Conservation (phyloP, 805 yeast species). For the Metschnikowia shivogae region DNA sequence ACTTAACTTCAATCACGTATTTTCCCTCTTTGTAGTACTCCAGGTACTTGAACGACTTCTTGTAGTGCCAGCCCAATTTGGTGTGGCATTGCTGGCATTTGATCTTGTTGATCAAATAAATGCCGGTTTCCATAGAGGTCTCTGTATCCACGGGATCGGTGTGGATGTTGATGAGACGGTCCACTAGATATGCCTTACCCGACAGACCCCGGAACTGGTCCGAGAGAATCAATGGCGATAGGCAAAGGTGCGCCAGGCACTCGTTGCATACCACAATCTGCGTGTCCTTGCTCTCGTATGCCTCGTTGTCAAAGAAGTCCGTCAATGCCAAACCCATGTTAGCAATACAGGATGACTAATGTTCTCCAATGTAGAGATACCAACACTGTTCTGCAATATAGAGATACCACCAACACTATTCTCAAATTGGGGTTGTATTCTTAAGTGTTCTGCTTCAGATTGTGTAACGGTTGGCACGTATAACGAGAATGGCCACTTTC, state of each 20-base stretch:
- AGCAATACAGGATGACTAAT: background rate
- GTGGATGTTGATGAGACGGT: conserved; percentile 32
- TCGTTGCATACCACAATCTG: conserved; percentile 39
- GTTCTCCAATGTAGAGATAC: too few relatives aligned
- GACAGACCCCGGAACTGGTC: conserved; percentile 38
- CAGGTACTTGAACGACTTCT: conserved; percentile 31
- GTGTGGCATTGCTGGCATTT: conserved; percentile 37
- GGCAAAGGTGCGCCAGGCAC: conserved; percentile 40
- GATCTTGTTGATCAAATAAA: conserved; percentile 33
- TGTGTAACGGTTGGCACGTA: too few relatives aligned
- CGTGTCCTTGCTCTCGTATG: conserved; percentile 34
- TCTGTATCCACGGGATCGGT: conserved; percentile 27
- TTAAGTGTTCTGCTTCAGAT: too few relatives aligned
- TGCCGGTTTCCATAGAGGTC: conserved; percentile 39
- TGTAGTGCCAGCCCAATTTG: conserved; percentile 39
- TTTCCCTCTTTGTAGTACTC: conserved; percentile 43
- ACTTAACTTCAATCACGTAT: conserved; percentile 39
- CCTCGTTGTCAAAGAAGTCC: conserved; percentile 34
- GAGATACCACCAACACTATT: too few relatives aligned
- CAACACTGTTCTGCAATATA: too few relatives aligned
- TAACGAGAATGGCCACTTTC: too few relatives aligned
- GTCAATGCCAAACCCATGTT: conserved; percentile 40
- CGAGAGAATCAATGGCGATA: conserved; percentile 31
- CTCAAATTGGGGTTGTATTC: too few relatives aligned
- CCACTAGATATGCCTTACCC: conserved; percentile 41